Evolutionary conservation across 495 filamentous ascomycete species (phyloP).

Genomic region (Trichocladium antarcticum): DNA sequence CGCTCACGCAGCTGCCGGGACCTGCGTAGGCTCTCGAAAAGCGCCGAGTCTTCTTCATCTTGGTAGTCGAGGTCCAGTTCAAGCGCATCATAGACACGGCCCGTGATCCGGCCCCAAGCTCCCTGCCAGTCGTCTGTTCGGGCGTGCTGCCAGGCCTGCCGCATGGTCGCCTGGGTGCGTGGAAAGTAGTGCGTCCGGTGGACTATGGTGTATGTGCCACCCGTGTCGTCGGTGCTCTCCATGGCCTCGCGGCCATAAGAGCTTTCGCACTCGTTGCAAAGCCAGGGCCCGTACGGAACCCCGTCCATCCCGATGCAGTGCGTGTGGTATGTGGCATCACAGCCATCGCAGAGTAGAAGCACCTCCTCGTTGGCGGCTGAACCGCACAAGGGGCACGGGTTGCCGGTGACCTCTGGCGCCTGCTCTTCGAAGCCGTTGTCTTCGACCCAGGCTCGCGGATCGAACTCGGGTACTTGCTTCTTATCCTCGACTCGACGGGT

Average conservation of each 20-base stretch:
- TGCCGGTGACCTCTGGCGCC: conserved; percentile 46
- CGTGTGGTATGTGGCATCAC: conserved; percentile 73
- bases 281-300: conserved; percentile 69
- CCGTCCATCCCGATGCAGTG: conserved; percentile 71
- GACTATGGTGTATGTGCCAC: neutral
- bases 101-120: conserved; percentile 43
- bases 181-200: conserved; percentile 30
- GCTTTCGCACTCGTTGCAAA: conserved; percentile 63
- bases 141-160: conserved; percentile 36
- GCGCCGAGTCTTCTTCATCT: conserved; percentile 54
- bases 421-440: conserved; percentile 63
- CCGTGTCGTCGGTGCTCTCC: neutral
- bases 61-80: conserved; percentile 82
- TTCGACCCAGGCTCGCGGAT: conserved; percentile 65
- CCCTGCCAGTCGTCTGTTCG: conserved; percentile 45
- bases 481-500: conserved; percentile 79
- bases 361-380: conserved; percentile 63
- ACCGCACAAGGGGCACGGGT: conserved; percentile 73
- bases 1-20: conserved; percentile 49
- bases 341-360: conserved; percentile 77
- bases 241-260: conserved; percentile 38
- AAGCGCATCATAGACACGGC: conserved; percentile 42
- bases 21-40: conserved; percentile 37
- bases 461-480: conserved; percentile 79
- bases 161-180: conserved; percentile 41